These are phyloP conservation scores for Aspergillus texensis DNA, from an alignment of 2,329 filamentous ascomycete species.

Conservation along the genomic window DNA sequence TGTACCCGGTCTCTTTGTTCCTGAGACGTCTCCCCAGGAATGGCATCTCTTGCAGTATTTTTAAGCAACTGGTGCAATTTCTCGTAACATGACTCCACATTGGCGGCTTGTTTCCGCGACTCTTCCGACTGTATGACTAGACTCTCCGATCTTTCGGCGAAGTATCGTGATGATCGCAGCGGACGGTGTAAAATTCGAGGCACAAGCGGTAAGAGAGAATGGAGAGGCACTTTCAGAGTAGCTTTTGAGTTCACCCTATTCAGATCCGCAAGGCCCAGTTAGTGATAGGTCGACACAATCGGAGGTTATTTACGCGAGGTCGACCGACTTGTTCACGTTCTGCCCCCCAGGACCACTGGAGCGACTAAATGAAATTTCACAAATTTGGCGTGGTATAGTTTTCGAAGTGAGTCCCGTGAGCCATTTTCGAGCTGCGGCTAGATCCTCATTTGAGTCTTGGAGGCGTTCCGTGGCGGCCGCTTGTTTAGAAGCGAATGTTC, in stretches of 20 bases:
- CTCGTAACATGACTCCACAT: slow-evolving; percentile 61
- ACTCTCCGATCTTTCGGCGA: slow-evolving; percentile 54
- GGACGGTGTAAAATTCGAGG: slow-evolving; percentile 56
- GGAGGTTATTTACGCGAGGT: slow-evolving; percentile 1
- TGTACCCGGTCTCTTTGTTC: slow-evolving; percentile 59
- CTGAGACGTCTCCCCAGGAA: slow-evolving; percentile 64
- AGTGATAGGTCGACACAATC: slow-evolving; percentile 3
- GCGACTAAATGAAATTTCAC: slow-evolving; percentile 63
- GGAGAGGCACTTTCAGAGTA: slow-evolving; percentile 60
- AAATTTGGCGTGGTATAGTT: slow-evolving; percentile 58
- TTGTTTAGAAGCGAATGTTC: slow-evolving; percentile 33
- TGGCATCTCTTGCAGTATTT: slow-evolving; percentile 51
- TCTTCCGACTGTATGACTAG: slow-evolving; percentile 67
- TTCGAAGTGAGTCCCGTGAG: slow-evolving; percentile 56
- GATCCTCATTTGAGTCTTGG: slow-evolving; percentile 31
- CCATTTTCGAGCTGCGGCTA: slow-evolving; percentile 57
- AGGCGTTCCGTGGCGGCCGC: slow-evolving; percentile 16
- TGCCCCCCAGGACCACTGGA: slow-evolving; percentile 68
- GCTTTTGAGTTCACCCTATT: slow-evolving; percentile 67
- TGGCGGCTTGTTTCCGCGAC: slow-evolving; percentile 62
- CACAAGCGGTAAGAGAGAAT: slow-evolving; percentile 55
- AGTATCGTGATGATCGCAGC: slow-evolving; percentile 58
- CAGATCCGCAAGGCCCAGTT: slow-evolving; percentile 7
- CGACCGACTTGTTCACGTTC: slow-evolving; percentile 68
- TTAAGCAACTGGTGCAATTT: slow-evolving; percentile 60